Evolutionary conservation across 2,329 filamentous ascomycete genomes (phyloP), one percentile per base, ranked within the genome.

Genomic region (Penicillium sumatraense): DNA sequence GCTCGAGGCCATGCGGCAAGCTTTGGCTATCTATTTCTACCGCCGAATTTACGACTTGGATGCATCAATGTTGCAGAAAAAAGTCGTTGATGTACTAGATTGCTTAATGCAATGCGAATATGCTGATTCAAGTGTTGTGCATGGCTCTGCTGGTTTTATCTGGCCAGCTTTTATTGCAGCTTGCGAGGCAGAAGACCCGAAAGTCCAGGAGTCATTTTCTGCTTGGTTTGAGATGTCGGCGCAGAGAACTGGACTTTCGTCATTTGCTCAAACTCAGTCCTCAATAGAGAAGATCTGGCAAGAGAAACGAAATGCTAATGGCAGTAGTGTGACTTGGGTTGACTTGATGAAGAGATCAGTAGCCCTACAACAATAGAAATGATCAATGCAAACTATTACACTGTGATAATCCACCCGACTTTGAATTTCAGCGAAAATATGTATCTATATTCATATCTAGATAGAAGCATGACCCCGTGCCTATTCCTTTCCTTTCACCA

Each of bases 11-110:
- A 75, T 81, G 52, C 74, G 78, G 8, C 70, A 77, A 29, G 76
- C 77, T 0, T 57, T 80, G 10, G 64, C 74, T 4, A 78, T 81
- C 3, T 80, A 78, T 59, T 80, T 80, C 45, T 79, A 80, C 56
- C 70, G 78, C 1, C 66, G 77, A 4, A 73, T 81, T 7, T 73
- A 77, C 59, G 68, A 77, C 35, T 55, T 77, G 4, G 75, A 76
- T 27, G 68, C 75, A 9, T 73, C 74, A 44, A 69, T 78, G 3
- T 51, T 80, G 0, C 77, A 80, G 45, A 64, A 71, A 3, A 58
- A 67, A 3, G 77, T 80, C 0, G 57, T 60, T 1, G 69, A 70
- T 13, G 70, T 77, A 0, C 58, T 75, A 0, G 75, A 79, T 20
- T 70, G 67, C 21, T 65, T 80, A 0, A 54, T 76, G 0, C 72